phyloP scores from a whole-genome alignment of 441 rosid species.

The Omphalea diandra region DNA sequence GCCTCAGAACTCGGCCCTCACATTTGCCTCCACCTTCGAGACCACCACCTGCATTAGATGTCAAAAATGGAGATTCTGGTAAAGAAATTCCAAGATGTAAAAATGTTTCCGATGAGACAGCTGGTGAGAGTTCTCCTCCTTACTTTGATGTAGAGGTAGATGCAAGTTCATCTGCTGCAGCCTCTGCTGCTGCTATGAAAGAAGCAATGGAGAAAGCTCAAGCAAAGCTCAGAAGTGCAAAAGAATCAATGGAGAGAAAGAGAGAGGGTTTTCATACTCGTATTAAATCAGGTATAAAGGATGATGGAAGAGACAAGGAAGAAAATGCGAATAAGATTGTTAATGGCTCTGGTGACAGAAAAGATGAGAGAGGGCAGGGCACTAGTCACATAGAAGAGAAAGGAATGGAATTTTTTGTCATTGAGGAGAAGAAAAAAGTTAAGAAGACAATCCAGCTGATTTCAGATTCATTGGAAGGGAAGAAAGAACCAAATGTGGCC shows the following conservation, averaged over 20 bases:
- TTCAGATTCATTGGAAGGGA: slow-evolving; percentile 32
- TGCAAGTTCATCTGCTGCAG: slow-evolving; percentile 67
- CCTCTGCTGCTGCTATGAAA: slow-evolving; percentile 72
- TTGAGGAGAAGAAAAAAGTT: slow-evolving; percentile 32
- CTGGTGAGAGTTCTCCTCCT: slow-evolving; percentile 53
- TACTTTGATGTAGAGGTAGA: slow-evolving; percentile 91
- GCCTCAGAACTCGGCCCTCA: slow-evolving; percentile 73
- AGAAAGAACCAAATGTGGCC: slow-evolving; percentile 25
- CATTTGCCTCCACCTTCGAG: slow-evolving; percentile 84
- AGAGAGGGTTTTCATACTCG: slow-evolving; percentile 39
- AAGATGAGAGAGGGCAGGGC: slow-evolving; percentile 25
- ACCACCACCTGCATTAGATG: slow-evolving; percentile 57
- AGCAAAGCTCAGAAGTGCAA: slow-evolving; percentile 63
- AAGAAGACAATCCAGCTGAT: slow-evolving; percentile 21
- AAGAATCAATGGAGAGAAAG: slow-evolving; percentile 67
- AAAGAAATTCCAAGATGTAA: slow-evolving; percentile 36
- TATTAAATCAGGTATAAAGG: slow-evolving; percentile 32
- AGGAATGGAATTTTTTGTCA: slow-evolving; percentile 26
- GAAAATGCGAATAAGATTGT: slow-evolving; percentile 30
- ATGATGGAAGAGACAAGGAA: slow-evolving; percentile 36
- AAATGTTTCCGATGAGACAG: slow-evolving; percentile 40
- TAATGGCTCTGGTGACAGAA: slow-evolving; percentile 18
- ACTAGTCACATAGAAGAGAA: slow-evolving; percentile 26
- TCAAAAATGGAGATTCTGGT: slow-evolving; percentile 36
- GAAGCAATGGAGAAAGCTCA: slow-evolving; percentile 86